Evolutionary conservation across 23 red algal genomes (phyloP).

Genomic region (Gracilaria gracilis): DNA sequence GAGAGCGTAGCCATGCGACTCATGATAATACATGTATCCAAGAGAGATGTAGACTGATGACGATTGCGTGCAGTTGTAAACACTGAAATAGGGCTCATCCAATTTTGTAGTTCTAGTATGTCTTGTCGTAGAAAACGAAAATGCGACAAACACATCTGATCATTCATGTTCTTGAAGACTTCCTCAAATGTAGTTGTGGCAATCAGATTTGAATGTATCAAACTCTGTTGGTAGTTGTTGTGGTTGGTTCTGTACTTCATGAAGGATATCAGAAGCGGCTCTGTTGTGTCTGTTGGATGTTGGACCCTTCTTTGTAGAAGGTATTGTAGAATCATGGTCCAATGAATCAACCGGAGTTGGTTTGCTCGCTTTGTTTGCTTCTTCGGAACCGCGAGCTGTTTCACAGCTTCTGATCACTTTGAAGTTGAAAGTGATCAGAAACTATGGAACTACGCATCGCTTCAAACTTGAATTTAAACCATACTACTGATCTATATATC

Average conservation of each 20-base stretch:
- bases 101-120: background rate
- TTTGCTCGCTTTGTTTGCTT: no score
- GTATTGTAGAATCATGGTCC: no score
- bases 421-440: no score
- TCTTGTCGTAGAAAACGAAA: background rate
- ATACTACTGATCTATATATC: no score
- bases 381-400: no score
- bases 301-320: no score
- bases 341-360: no score
- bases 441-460: no score
- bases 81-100: background rate
- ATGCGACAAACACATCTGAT: background rate
- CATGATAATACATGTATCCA: conserved; percentile 10
- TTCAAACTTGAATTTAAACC: no score
- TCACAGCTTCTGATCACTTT: no score
- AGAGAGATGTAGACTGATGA: background rate
- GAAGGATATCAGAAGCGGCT: no score
- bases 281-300: no score
- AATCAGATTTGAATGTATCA: background rate
- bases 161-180: background rate
- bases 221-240: background rate
- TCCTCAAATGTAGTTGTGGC: background rate
- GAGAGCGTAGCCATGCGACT: background rate
- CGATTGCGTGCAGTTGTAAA: background rate
- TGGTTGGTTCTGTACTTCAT: background rate